Conservation (phyloP, 176 grass and related monocot genomes). For the Hsuehochloa calcarea region DNA sequence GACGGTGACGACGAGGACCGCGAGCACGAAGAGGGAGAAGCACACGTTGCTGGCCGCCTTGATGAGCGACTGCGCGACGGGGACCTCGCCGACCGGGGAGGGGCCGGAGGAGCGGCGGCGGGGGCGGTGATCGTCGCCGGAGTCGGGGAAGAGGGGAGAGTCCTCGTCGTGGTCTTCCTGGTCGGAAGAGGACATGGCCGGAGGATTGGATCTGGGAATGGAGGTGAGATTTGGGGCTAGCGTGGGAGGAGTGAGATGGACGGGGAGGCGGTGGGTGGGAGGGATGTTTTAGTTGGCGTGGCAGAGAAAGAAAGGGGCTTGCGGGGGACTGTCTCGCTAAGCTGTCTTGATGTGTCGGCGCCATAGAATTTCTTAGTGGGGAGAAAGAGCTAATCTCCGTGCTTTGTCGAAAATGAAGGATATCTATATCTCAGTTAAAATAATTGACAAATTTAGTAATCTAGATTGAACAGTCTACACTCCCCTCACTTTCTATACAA, state of each 20-base stretch:
- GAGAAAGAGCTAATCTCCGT: no score
- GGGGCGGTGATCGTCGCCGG: not conserved
- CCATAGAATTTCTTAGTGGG: no score
- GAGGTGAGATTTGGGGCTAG: slow-evolving; percentile 1
- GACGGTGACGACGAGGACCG: slow-evolving; percentile 86
- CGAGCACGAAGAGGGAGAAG: slow-evolving; percentile 87
- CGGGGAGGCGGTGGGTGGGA: not conserved
- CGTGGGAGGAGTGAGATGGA: not conserved
- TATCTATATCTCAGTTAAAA: no score
- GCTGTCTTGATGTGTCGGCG: not conserved
- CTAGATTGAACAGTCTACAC: no score
- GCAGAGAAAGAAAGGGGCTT: not conserved
- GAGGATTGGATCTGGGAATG: not conserved
- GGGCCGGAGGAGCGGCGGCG: not conserved
- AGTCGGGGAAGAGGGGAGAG: not conserved
- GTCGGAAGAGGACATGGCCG: slow-evolving; percentile 29
- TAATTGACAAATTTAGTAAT: no score
- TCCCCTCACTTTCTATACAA: no score
- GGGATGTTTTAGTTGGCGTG: not conserved
- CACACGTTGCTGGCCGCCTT: slow-evolving; percentile 76
- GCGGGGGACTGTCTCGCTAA: not conserved
- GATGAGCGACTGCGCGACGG: slow-evolving; percentile 71
- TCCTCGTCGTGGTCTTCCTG: slow-evolving; percentile 32
- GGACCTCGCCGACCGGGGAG: slow-evolving; percentile 40
- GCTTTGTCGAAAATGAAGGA: not conserved